A percentile compares a stretch with the other conserved stretches of the same genome.
Conservation (phyloP, 768 basidiomycete genomes). For the Chalciporus chontae region DNA sequence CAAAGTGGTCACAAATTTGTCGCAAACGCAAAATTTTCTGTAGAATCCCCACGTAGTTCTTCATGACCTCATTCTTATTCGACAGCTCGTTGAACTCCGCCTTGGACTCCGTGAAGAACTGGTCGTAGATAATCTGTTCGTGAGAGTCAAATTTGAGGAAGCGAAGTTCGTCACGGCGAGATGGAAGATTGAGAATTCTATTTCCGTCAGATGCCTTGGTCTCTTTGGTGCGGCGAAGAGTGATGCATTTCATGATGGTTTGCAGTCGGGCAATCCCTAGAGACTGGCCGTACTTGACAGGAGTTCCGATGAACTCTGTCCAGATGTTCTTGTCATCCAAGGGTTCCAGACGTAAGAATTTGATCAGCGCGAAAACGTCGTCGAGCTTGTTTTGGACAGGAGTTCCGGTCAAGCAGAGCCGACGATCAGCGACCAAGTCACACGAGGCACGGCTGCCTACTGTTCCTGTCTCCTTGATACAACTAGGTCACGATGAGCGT, state of each 20-base stretch:
- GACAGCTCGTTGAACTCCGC: constrained; percentile 87
- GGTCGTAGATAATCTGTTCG: constrained; percentile 85
- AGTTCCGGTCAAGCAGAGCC: constrained; percentile 94
- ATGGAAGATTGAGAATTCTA: constrained; percentile 82
- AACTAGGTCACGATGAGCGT: constrained; percentile 45
- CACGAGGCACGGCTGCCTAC: constrained; percentile 95
- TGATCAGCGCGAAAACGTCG: constrained; percentile 95
- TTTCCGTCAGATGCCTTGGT: constrained; percentile 76
- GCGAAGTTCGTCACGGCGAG: constrained; percentile 84
- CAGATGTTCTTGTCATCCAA: constrained; percentile 92
- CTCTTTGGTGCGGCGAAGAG: constrained; percentile 95
- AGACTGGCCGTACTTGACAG: constrained; percentile 88
- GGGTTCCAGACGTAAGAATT: constrained; percentile 88
- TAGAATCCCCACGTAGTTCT: constrained; percentile 96
- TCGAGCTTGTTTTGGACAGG: constrained; percentile 99
- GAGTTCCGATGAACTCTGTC: constrained; percentile 90
- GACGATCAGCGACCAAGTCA: constrained; percentile 89
- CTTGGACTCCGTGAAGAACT: constrained; percentile 86
- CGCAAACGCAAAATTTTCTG: constrained; percentile 95
- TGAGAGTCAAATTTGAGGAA: constrained; percentile 78
- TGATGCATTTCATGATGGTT: constrained; percentile 95
- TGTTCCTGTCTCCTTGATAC: constrained; percentile 93
- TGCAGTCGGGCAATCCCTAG: constrained; percentile 92
- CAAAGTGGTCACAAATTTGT: constrained; percentile 97
- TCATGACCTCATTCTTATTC: constrained; percentile 90